Conservation (phyloP, 352 stramenopile genomes). For the Pythium pyrilobum region DNA sequence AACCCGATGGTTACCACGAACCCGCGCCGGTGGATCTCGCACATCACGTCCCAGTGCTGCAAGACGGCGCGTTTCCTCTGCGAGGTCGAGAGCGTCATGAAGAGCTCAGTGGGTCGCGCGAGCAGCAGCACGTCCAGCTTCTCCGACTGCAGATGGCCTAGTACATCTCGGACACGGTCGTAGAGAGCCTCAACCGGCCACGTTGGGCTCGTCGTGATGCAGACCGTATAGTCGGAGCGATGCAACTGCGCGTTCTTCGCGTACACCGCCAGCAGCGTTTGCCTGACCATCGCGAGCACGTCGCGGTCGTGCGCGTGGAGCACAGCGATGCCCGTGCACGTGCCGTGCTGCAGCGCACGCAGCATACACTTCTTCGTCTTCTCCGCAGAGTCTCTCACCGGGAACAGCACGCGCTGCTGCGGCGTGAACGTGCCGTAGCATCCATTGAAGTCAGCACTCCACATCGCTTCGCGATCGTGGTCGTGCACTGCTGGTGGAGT, state of each 20-base stretch:
- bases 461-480: no score
- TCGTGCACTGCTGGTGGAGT: background rate
- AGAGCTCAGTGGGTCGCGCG: conserved; percentile 8
- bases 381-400: conserved; percentile 21
- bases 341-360: conserved; percentile 22
- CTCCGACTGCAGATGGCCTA: conserved; percentile 29
- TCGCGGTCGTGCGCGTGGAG: conserved; percentile 23
- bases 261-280: conserved; percentile 22
- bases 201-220: conserved; percentile 16
- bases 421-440: conserved; percentile 27
- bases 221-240: conserved; percentile 24
- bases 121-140: conserved; percentile 45
- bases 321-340: conserved; percentile 37
- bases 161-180: conserved; percentile 23
- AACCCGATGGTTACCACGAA: conserved; percentile 37
- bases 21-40: conserved; percentile 27
- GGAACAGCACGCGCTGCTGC: conserved; percentile 48
- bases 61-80: conserved; percentile 40
- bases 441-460: conserved; percentile 38
- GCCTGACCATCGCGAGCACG: conserved; percentile 22
- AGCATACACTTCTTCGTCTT: conserved; percentile 23
- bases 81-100: conserved; percentile 9
- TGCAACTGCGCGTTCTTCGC: conserved; percentile 26
- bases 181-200: conserved; percentile 20
- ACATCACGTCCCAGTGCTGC: conserved; percentile 38